Evolutionary conservation across 495 filamentous ascomycete genomes (phyloP), one percentile per base, ranked within the genome.

Genomic region (Thermochaetoides thermophila): DNA sequence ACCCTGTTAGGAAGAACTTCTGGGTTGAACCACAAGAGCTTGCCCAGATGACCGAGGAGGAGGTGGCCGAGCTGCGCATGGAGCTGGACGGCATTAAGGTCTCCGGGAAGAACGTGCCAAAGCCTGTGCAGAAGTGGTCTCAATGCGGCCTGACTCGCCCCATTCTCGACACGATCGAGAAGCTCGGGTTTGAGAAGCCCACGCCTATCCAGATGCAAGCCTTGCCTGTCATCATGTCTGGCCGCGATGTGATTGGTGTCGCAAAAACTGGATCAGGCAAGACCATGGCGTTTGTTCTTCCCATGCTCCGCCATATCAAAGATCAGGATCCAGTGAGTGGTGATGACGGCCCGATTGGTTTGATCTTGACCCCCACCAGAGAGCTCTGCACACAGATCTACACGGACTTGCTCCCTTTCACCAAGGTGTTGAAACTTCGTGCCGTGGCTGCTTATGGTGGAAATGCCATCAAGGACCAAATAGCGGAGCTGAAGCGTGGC

Each of bases 221-320:
- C 2, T 76, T 96, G 44, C 91, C 91, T 7, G 75, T 83, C 6
- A 84, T 94, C 40, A 93, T 94, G 83, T 89, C 87, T 22, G 91
- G 91, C 11, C 76, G 84, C 44, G 87, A 99, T 62, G 78, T 95
- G 10, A 91, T 96, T 40, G 89, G 87, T 43, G 81, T 96, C 26
- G 91, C 91, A 3, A 96, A 96, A 55, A 99, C 91, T 13, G 91
- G 91, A 3, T 96, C 91, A n/a, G 91, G 91, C 43, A 99, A 99
- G 56, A 99, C 91, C 1, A 76, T 94, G 42, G 89, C 91, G 16
- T 99, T 94, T 49, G 55, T 87, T 10, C 66, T 99, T 12, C 89
- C 89, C 13, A 92, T 96, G 81, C 94, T 96, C 47, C 73, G 89
- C 14, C 89, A 99, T 50, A 92, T 99, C 59, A 91, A 86, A 48